phyloP scores from a whole-genome alignment of 2,329 filamentous ascomycete species.

The Stagonosporopsis vannaccii region DNA sequence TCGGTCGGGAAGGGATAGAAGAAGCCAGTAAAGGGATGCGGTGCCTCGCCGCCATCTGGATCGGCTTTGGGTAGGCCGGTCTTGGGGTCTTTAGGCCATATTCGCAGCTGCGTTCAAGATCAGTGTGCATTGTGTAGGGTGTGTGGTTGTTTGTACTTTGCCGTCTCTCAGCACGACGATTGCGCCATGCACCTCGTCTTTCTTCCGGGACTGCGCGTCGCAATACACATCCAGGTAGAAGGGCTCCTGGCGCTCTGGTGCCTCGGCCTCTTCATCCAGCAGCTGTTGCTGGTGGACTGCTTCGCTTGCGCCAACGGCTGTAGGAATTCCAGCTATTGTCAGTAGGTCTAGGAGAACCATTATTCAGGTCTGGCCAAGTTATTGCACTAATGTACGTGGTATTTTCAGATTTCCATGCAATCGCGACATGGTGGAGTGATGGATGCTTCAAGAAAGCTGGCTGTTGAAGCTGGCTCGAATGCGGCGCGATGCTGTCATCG shows the following conservation, averaged over 20 bases:
- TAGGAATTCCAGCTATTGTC: conserved; percentile 54
- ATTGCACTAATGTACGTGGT: background rate
- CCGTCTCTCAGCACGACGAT: conserved; percentile 56
- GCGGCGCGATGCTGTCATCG: conserved; percentile 38
- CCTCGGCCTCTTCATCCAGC: conserved; percentile 57
- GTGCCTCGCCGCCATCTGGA: conserved; percentile 34
- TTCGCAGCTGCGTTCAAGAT: conserved; percentile 34
- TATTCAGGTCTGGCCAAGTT: background rate
- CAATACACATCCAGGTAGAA: conserved; percentile 60
- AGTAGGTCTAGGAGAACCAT: conserved; percentile 40
- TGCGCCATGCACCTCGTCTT: conserved; percentile 51
- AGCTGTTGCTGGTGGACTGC: conserved; percentile 58
- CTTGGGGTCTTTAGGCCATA: conserved; percentile 48
- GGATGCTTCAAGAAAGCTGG: conserved; percentile 21
- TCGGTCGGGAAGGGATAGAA: conserved; percentile 58
- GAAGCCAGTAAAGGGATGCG: conserved; percentile 59
- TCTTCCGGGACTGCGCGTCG: conserved; percentile 47
- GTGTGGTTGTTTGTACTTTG: conserved; percentile 45
- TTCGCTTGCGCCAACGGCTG: conserved; percentile 59
- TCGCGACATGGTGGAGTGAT: conserved; percentile 10
- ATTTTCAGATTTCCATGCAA: background rate
- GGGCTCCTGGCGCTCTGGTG: conserved; percentile 57
- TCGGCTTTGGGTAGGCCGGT: conserved; percentile 36
- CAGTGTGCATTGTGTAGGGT: background rate
- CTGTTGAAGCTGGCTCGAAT: conserved; percentile 21